Base-by-base conservation (phyloP, 2,329 filamentous ascomycete species). In the Ophiocordyceps camponoti-floridani region DNA sequence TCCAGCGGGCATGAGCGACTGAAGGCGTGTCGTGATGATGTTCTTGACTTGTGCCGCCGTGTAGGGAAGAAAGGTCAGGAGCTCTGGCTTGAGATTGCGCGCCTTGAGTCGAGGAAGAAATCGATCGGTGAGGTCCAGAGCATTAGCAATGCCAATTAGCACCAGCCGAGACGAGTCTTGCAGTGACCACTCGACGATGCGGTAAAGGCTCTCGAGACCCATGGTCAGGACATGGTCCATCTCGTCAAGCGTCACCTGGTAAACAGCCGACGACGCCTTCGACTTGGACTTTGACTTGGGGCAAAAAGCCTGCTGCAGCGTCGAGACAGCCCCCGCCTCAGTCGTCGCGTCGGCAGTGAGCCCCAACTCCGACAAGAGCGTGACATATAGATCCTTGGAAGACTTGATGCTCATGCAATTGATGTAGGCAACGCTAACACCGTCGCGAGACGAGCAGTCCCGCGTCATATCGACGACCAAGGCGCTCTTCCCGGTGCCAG, bases 381-480 rank as follows among this genome's bases (percentile, higher is more conserved):
- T 88, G 49, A 73, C 72, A 61, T 93, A 94, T 19, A 98, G 71
- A 57, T 95, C 88, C 51, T 78, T 79, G 2, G 87, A 84, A 31
- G 79, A 85, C 56, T 91, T 93, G 62, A 95, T 79, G 62, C 88
- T 94, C 79, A 95, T 95, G 63, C 91, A 98, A 60, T 98, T 98
- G 69, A 98, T 73, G 56, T 88, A 89, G 2, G 79, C 79, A 44
- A 80, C 78, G 54, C 76, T 78, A 44, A 91, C 67, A 4, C 66
- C 60, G 14, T 70, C 64, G 31, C 66, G 64, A 4, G 65, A 57
- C 11, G 66, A 64, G 43, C 81, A 63, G 40, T 77, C 68, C 42
- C 75, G 66, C 42, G 82, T 82, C 43, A 94, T 75, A 57, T 93
- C 81, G 49, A 79, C 79, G 49, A 96, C 78, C 69, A 96, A 82